These are phyloP conservation scores for Vanilla planifolia DNA, from an alignment of 106 monocot genomes.

Conservation along the genomic window DNA sequence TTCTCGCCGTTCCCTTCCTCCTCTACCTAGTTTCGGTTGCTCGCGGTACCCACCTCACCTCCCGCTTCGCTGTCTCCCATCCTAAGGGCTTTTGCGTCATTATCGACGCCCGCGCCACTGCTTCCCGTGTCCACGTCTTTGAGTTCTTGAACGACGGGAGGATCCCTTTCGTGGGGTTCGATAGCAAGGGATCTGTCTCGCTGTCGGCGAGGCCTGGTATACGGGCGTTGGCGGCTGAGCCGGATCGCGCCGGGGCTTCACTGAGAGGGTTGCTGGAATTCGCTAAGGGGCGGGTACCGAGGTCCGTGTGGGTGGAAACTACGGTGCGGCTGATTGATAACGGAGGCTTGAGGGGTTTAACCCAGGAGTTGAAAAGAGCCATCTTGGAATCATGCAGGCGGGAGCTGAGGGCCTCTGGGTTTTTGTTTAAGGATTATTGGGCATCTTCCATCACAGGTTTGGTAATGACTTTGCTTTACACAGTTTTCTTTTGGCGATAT, in stretches of 20 bases:
- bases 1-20: conserved; percentile 13
- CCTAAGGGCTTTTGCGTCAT: conserved; percentile 5
- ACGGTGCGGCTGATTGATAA: conserved; percentile 8
- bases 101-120: conserved; percentile 8
- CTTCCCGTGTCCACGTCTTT: conserved; percentile 11
- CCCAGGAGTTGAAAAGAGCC: background rate
- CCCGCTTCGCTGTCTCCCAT: background rate
- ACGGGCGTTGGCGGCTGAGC: conserved; percentile 5
- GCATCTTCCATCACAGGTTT: conserved; percentile 13
- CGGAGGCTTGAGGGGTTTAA: background rate
- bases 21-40: conserved; percentile 1
- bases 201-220: background rate
- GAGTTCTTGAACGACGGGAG: conserved; percentile 14
- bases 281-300: conserved; percentile 7
- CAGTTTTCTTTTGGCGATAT: too few species aligned
- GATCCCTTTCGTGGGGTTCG: conserved; percentile 11
- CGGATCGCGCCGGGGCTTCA: conserved; percentile 4
- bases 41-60: background rate
- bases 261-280: conserved; percentile 10
- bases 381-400: conserved; percentile 10
- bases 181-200: conserved; percentile 11
- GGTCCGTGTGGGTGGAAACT: conserved; percentile 10
- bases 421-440: conserved; percentile 14
- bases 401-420: conserved; percentile 11
- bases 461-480: background rate